Base-by-base conservation (phyloP, 225 moss, liverwort and hornwort species). In the Pseudoscleropodium purum region DNA sequence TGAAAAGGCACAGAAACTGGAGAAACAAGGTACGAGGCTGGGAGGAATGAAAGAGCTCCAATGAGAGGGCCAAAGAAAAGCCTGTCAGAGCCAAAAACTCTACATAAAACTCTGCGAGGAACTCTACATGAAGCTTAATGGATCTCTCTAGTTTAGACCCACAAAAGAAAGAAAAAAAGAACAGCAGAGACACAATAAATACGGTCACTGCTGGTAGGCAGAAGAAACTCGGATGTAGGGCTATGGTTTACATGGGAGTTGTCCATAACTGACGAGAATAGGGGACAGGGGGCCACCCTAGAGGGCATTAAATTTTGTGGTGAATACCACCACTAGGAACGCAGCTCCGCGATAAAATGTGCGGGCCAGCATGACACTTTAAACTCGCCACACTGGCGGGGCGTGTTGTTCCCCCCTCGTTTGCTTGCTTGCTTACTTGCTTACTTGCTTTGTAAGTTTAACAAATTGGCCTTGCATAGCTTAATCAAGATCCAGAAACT, bases 331-430 rank as follows among this genome's bases (percentile, higher is more conserved):
- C 91, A 95, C 91, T 91, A 86, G 92, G 90, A 94, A 93, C 95
- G 92, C 95, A 95, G 93, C 91, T 96, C 96, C 95, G 95, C 96
- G 92, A 95, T 96, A 95, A 96, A 95, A 96, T 95, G 95, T 95
- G 96, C 95, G 94, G 94, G 96, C 94, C 94, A 95, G 94, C 93
- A 95, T 95, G 94, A 93, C 94, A 94, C 93, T 93, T 93, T 95
- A 96, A 96, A 96, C 93, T 97, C 93, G 93, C 93, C 96, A 96
- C 91, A 92, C 96, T 93, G 95, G 89, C 93, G 92, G 91, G 89
- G 92, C 89, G 86, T 88, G 67, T 87, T 87, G 82, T 80, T 91
- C 84, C 93, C 87, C 93, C 89, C 92, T 91, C 63, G 60, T 87
- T 89, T 84, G 74, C 29, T 79, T 78, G 65, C 76, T 57, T 59